Evolutionary conservation across 1,284 basidiomycete species (phyloP), one percentile per base, ranked within the genome.

Genomic region (Neonothopanus nambi): DNA sequence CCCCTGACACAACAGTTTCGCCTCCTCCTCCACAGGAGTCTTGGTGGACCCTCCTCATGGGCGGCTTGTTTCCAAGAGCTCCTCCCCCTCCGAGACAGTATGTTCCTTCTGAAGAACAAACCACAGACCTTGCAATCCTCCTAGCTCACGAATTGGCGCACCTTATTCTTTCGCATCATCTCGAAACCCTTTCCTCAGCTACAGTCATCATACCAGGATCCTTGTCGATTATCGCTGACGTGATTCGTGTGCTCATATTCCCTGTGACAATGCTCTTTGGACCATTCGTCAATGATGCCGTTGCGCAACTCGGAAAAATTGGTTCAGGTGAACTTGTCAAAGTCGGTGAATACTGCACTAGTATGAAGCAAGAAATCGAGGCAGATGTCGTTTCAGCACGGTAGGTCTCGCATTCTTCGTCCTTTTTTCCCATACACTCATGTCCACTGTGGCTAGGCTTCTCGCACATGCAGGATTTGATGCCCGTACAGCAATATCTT

Each of bases 101-200:
- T 4, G 68, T 73, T n/a, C 92, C 91, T 2, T 92, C 89, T 0
- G 72, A 80, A 48, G 82, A 91, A 57, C 92, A 95, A 69, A 92
- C 90, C 0, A 72, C 87, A 1, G 87, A 93, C 57, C 81, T 96
- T 5, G 93, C 93, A 2, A 85, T 90, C 48, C 80, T 96, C 0
- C 79, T 96, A 1, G 87, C 93, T 1, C 93, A 96, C 63, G 93
- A 96, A 67, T 81, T 95, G 58, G 81, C 91, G 0, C 93, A 96
- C 70, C 76, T 96, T 23, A 73, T 96, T 28, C 78, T 96, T 3
- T 86, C 88, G 1, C 93, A 96, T 65, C 93, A 96, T 68, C 77
- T 95, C 40, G 93, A 96, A 70, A 90, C 91, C 3, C 73, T 95
- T 9, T 92, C 90, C 0, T 89, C 90, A 11, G 83, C 81, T 24